Conservation (phyloP, 2,329 filamentous ascomycete species). For the Exserohilum turcica region DNA sequence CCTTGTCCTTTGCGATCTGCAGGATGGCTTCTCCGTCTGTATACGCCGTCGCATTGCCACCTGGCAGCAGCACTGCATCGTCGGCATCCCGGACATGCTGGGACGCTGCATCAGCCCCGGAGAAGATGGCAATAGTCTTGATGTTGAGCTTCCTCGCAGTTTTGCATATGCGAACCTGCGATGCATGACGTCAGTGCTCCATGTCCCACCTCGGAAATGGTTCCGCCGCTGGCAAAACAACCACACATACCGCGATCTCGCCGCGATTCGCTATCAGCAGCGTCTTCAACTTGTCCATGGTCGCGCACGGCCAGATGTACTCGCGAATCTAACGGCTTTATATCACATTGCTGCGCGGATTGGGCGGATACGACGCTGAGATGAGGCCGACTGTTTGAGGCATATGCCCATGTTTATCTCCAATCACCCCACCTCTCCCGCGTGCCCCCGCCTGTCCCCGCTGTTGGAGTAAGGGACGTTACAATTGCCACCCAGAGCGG, state of each 20-base stretch:
- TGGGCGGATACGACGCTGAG: no score
- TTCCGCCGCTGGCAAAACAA: conserved; percentile 1
- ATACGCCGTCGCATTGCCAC: conserved; percentile 57
- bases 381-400: no score
- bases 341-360: not conserved
- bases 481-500: no score
- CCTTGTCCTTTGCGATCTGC: conserved; percentile 55
- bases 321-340: not conserved
- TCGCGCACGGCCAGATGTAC: not conserved
- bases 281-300: conserved; percentile 55
- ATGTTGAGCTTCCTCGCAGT: conserved; percentile 58
- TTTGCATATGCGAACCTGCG: conserved; percentile 55
- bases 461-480: no score
- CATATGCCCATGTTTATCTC: no score
- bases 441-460: no score
- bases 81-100: conserved; percentile 61
- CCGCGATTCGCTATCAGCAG: conserved; percentile 65
- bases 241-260: conserved; percentile 55
- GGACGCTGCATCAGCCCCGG: conserved; percentile 60
- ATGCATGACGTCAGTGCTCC: conserved; percentile 20
- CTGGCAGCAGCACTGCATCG: conserved; percentile 57
- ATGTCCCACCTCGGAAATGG: not conserved
- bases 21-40: conserved; percentile 57
- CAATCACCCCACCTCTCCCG: no score
- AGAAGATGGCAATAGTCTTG: conserved; percentile 63